Evolutionary conservation across 2,329 filamentous ascomycete genomes (phyloP).

Genomic region (Hortaea werneckii): DNA sequence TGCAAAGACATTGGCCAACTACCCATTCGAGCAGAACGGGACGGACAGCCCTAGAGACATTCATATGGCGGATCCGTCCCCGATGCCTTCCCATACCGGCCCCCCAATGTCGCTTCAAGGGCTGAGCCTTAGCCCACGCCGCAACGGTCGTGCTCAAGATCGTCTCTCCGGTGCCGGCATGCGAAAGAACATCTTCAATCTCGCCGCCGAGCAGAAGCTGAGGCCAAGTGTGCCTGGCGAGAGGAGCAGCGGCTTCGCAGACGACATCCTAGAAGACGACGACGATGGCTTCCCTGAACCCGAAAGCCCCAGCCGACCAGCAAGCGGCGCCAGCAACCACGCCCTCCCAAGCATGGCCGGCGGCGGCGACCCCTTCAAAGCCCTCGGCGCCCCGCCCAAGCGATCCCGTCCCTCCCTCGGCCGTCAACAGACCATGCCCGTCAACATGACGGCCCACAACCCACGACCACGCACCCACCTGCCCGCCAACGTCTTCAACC

Average conservation of each 20-base stretch:
- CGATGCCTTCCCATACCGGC: slow-evolving; percentile 40
- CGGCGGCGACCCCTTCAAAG: slow-evolving; percentile 61
- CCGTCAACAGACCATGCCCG: slow-evolving; percentile 58
- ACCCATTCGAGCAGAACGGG: slow-evolving; percentile 32
- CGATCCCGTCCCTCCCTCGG: slow-evolving; percentile 49
- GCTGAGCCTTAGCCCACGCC: slow-evolving; percentile 75
- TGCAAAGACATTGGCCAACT: slow-evolving; percentile 62
- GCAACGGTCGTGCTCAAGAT: slow-evolving; percentile 45
- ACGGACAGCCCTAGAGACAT: slow-evolving; percentile 77
- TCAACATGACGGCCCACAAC: slow-evolving; percentile 45
- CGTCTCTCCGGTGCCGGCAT: slow-evolving; percentile 13
- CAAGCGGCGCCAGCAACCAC: slow-evolving; percentile 24
- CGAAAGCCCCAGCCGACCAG: slow-evolving; percentile 53
- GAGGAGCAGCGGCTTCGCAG: slow-evolving; percentile 41
- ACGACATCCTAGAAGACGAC: slow-evolving; percentile 37
- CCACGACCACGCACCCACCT: slow-evolving; percentile 26
- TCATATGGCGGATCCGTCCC: slow-evolving; percentile 83
- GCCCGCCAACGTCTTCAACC: slow-evolving; percentile 4
- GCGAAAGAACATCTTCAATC: slow-evolving; percentile 60
- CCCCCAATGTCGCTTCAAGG: slow-evolving; percentile 57
- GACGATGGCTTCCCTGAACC: slow-evolving; percentile 16
- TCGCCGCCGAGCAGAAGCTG: slow-evolving; percentile 40
- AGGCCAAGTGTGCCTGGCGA: slow-evolving; percentile 14
- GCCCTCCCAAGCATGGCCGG: slow-evolving; percentile 1
- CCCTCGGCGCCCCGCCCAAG: slow-evolving; percentile 26